A percentile compares a stretch with the other conserved stretches of the same genome.
Conservation (phyloP, 1,284 basidiomycete species). For the Ceratobasidium sp. region DNA sequence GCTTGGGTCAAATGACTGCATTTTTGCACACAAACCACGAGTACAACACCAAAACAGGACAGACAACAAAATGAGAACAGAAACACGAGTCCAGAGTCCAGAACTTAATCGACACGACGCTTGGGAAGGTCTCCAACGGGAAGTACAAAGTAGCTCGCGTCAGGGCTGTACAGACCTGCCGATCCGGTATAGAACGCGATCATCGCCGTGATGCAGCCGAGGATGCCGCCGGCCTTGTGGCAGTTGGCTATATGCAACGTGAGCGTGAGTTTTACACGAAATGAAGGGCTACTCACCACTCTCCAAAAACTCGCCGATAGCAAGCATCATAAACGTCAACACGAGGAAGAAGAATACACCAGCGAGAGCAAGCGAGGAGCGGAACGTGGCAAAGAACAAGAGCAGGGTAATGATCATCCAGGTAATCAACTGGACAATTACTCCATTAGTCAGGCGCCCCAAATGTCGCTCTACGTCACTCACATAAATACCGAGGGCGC, state of each 20-base stretch:
- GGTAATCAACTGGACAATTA: constrained; percentile 32
- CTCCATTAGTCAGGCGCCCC: not conserved
- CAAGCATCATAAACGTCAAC: constrained; percentile 54
- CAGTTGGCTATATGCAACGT: not conserved
- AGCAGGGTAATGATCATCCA: constrained; percentile 49
- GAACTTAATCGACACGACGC: not conserved
- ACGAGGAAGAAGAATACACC: constrained; percentile 57
- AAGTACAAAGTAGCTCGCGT: constrained; percentile 48
- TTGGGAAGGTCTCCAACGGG: constrained; percentile 39
- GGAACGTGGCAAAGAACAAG: constrained; percentile 51
- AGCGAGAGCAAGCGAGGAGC: constrained; percentile 53
- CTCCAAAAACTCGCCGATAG: constrained; percentile 43
- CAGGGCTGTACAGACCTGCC: constrained; percentile 67
- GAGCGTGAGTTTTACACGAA: not conserved
- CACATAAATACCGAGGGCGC: constrained; percentile 46
- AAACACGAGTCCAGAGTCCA: not conserved
- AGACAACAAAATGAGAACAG: not conserved
- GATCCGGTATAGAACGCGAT: constrained; percentile 75
- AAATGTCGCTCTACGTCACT: not conserved
- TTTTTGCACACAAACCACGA: too few species aligned
- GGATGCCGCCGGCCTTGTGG: constrained; percentile 74
- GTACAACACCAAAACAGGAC: not conserved
- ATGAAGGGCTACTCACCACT: constrained; percentile 5
- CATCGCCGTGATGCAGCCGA: constrained; percentile 75
- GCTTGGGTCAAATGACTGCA: too few species aligned